Evolutionary conservation across 2,329 filamentous ascomycete species (phyloP), one percentile per base, ranked within the genome.

Genomic region (Huntiella moniliformis): DNA sequence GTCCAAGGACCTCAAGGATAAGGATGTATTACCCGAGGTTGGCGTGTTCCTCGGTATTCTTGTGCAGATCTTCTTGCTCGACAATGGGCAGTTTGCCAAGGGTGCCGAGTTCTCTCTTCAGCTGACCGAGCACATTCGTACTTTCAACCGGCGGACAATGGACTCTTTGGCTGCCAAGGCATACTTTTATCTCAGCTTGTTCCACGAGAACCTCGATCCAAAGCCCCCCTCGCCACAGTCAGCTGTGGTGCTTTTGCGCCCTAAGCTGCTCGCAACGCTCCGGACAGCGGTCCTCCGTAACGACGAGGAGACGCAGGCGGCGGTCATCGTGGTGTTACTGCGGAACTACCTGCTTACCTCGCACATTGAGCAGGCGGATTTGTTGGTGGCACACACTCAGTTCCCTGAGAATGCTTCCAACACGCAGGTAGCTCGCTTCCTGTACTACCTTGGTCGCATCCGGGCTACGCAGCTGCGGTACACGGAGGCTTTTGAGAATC

Each of bases 101-200:
- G 91, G 91, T 46, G 78, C 79, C 52, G 73, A 82, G 50, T 93
- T 96, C 64, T 96, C 91, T 28, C 75, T 76, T 53, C 76, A 77
- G 55, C 71, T 98, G 45, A 77, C 86, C 44, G 82, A 88, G 58
- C 80, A 81, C 58, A 79, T 96, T 60, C 85, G 92, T 57, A 72
- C 77, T 45, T 71, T 93, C 59, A 98, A 98, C 68, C 82, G 91
- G 52, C 79, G 91, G 55, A 96, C 91, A 17, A 68, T 98, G 51
- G 91, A 98, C 62, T 86, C 87, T 42, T 75, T 98, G 49, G 83
- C 87, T 49, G 86, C 88, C 53, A 92, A 92, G 63, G 86, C 88
- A 52, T 98, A 95, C 71, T 96, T 95, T 65, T 98, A 98, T 70
- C 94, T 85, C 65, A 85, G 85, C 17, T 71, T 96, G 55, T 96